Base-by-base conservation (phyloP, 306 rosid species). In the Adenanthera pavonina region DNA sequence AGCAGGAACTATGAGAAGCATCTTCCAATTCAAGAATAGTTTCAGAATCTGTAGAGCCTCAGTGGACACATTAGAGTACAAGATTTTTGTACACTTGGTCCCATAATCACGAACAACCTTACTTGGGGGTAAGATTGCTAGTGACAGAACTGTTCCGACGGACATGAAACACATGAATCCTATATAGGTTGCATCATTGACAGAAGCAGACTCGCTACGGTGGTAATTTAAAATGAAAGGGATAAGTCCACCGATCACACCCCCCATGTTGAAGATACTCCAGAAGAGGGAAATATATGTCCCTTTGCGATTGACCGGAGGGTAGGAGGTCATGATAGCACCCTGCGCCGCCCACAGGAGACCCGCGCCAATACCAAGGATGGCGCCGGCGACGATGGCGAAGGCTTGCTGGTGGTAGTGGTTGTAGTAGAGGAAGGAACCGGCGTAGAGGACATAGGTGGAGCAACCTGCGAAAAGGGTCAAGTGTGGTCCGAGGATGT, bases 231-330 rank as follows among this genome's bases (percentile, higher is more conserved):
- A 75, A 36, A 88, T 3, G 56, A 95, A 91, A 0, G 99, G 99
- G 1, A 95, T 92, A 5, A 95, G 69, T 3, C 99, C 98, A 2
- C 99, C 98, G 11, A 93, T 79, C 4, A 95, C 99, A 6, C 99
- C 99, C 0, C 99, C 99, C 96, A 92, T 79, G 83, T 91, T 95
- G 91, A 95, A 95, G 10, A 95, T 88, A 35, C 97, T 90, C 99
- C 99, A 93, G 67, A 95, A 95, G 12, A 95, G 48, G 2, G 99
- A 78, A 33, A 95, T 93, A 47, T 95, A 95, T 14, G 96, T 87
- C 15, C 99, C 99, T 54, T 93, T 95, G 0, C 98, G 93, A 4
- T 84, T 78, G 2, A 84, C 76, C 0, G 99, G 98, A 0, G 99
- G 99, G 64, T 95, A 93, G 0, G 99, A 95, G 1, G 99, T 95